Base-by-base conservation (phyloP, 192 early-diverging fungal species). In the Umbelopsis sp. region DNA sequence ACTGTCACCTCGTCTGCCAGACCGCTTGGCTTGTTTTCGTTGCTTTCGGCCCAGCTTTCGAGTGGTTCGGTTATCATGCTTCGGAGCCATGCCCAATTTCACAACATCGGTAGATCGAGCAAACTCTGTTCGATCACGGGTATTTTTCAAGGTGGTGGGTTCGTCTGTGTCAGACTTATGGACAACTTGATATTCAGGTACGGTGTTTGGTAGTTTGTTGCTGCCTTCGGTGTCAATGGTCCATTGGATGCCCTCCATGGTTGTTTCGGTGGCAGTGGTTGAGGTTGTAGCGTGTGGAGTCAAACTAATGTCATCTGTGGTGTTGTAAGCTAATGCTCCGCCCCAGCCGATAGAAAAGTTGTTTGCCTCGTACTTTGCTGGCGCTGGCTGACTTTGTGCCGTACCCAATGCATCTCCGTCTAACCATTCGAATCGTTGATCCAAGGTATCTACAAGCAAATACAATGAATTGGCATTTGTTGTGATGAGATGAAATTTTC, bases 391-490 rank as follows among this genome's bases (percentile, higher is more conserved):
- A 35, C 30, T 30, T 3, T 5, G 10, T 2, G 4, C 11, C 13
- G 11, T 25, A 0, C 25, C 33, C 12, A 7, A 16, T 3, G 55
- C 55, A 12, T 61, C 55, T 61, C 55, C 55, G 11, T 61, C 55
- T 4, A 30, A 35, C 55, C 55, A 61, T 61, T 61, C 55, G 33
- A 61, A 61, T 12, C 30, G 55, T 35, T 61, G 55, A 35, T 61
- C 55, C 55, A 61, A 35, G 13, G 55, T 61, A 61, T 61, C 55
- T 61, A 61, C 13, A 49, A 4, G 46, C 1, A 18, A 48, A 48
- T 30, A 3, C 27, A 30, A 30, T 30, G 3, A 30, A 2, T 30
- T 2, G 27, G 3, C 1, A 30, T 30, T 30, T 30, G 1, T 30
- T 30, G 3, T 1, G 27, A 30, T 30, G 27, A 30, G 27, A 30